These are phyloP conservation scores for Aspergillus mulundensis DNA, from an alignment of 495 filamentous ascomycete genomes.

Conservation along the genomic window DNA sequence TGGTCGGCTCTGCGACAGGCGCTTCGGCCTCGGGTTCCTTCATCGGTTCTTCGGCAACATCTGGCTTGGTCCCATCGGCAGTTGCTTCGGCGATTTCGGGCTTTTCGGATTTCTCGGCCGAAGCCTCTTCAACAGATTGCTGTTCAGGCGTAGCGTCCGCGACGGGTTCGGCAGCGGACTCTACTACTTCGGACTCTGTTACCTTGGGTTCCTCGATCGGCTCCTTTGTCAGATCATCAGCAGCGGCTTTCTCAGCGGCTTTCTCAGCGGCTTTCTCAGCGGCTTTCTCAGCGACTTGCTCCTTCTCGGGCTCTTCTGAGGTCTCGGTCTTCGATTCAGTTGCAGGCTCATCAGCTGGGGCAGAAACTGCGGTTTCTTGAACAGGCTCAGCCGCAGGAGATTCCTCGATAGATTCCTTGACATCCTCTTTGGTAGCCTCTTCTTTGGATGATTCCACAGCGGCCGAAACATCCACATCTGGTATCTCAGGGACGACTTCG, in stretches of 20 bases:
- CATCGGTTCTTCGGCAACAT: neutral
- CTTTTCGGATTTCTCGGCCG: conserved; percentile 21
- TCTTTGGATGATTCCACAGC: conserved; percentile 13
- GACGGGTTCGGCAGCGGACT: conserved; percentile 2
- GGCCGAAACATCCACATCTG: conserved; percentile 10
- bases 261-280: neutral
- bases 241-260: neutral
- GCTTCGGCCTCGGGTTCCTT: neutral
- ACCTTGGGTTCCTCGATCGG: neutral
- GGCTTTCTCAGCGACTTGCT: neutral
- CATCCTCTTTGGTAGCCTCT: neutral
- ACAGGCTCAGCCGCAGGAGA: neutral
- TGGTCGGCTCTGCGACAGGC: neutral
- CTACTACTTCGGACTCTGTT: neutral
- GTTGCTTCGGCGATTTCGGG: conserved; percentile 1
- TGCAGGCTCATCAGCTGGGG: conserved; percentile 12
- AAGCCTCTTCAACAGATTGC: conserved; percentile 7
- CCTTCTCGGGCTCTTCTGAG: neutral
- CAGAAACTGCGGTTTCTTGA: neutral
- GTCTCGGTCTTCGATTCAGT: conserved; percentile 5
- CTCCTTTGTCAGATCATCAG: neutral
- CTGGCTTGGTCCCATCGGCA: neutral
- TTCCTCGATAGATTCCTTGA: neutral
- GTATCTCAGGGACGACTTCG: neutral
- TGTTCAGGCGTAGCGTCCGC: conserved; percentile 11